Evolutionary conservation across 495 filamentous ascomycete genomes (phyloP).

Genomic region (Astrothelium subdiscretum): DNA sequence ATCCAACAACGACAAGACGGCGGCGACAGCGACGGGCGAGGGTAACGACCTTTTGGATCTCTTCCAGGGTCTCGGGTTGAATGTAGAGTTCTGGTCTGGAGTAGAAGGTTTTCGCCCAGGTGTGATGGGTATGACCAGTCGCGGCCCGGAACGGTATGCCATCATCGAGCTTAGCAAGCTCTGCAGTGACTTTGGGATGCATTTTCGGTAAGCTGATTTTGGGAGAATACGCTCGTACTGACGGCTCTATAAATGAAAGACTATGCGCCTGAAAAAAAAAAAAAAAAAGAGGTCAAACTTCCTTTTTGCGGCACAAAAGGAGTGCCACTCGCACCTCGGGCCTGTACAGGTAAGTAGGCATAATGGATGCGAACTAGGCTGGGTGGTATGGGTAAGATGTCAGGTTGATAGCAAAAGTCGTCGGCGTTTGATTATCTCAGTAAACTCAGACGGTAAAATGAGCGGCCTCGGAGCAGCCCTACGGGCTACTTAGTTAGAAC

Average conservation of each 20-base stretch:
- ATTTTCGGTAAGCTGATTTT: neutral
- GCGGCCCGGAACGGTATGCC: constrained; percentile 65
- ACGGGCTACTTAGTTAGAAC: too few relatives aligned
- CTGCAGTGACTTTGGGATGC: constrained; percentile 30
- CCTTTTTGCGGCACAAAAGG: neutral
- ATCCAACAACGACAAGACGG: constrained; percentile 69
- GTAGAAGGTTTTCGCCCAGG: constrained; percentile 92
- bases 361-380: neutral
- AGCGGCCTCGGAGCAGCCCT: too few relatives aligned
- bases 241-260: neutral
- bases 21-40: constrained; percentile 73
- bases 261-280: neutral
- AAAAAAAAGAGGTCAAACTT: neutral
- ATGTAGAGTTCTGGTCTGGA: constrained; percentile 82
- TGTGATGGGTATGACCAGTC: constrained; percentile 64
- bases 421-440: too few relatives aligned
- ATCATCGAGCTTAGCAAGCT: constrained; percentile 46
- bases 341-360: neutral
- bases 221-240: neutral
- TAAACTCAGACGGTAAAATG: too few relatives aligned
- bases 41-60: constrained; percentile 71
- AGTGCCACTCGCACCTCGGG: constrained; percentile 1
- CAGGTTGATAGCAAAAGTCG: neutral
- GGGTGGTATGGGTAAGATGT: neutral
- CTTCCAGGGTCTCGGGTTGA: constrained; percentile 60